A percentile compares a stretch with the other conserved stretches of the same genome.
Conservation (phyloP, 2,329 filamentous ascomycete genomes). For the Monosporascus ibericus region DNA sequence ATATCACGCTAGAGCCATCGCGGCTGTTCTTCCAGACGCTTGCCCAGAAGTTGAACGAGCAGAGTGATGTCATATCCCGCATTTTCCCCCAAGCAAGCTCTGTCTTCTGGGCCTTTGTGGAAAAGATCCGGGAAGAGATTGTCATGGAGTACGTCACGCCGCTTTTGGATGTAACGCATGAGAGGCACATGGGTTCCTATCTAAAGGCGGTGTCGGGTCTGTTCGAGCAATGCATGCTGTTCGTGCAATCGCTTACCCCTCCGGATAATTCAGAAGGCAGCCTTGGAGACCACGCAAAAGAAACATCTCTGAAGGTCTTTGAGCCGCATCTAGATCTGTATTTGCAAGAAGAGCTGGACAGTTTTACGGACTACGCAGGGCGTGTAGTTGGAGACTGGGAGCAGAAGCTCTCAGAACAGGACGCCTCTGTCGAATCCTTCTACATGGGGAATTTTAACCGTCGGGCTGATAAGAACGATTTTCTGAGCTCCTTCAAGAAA, state of each 20-base stretch:
- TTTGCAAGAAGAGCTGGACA: conserved; percentile 82
- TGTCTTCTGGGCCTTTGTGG: conserved; percentile 72
- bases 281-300: conserved; percentile 59
- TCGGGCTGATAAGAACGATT: conserved; percentile 93
- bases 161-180: conserved; percentile 82
- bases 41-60: conserved; percentile 72
- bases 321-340: conserved; percentile 94
- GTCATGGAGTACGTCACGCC: conserved; percentile 80
- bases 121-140: conserved; percentile 78
- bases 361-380: conserved; percentile 72
- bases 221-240: conserved; percentile 78
- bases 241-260: conserved; percentile 64
- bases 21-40: conserved; percentile 74
- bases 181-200: conserved; percentile 68
- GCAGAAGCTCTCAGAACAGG: conserved; percentile 83
- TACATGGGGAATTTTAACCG: conserved; percentile 94
- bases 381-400: conserved; percentile 80
- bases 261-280: conserved; percentile 56
- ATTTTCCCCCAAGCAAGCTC: conserved; percentile 69
- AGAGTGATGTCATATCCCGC: conserved; percentile 70
- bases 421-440: conserved; percentile 84
- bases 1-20: conserved; percentile 72
- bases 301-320: conserved; percentile 67
- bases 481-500: conserved; percentile 93
- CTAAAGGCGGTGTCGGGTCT: conserved; percentile 80